Percentiles rank a stretch among this genome's conserved stretches.
Conservation (phyloP, 768 basidiomycete species). For the Termitomyces sp. region DNA sequence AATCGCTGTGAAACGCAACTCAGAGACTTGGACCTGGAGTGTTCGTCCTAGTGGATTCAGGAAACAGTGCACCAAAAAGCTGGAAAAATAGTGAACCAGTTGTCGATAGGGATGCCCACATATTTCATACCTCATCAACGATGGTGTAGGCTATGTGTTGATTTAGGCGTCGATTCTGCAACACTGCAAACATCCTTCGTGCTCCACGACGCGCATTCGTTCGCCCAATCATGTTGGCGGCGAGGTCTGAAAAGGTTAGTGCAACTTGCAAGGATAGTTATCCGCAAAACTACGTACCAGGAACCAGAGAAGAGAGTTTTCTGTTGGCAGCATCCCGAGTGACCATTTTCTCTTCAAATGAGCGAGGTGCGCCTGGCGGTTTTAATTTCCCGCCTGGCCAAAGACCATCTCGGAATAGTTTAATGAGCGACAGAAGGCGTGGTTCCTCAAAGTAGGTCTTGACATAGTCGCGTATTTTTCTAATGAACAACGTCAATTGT, state of each 20-base stretch:
- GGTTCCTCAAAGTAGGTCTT: constrained; percentile 62
- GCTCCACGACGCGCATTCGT: constrained; percentile 93
- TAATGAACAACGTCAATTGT: constrained; percentile 23
- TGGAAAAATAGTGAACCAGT: constrained; percentile 3
- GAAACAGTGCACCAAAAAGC: constrained; percentile 29
- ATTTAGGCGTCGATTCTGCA: constrained; percentile 93
- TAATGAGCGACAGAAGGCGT: constrained; percentile 65
- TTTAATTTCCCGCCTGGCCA: constrained; percentile 87
- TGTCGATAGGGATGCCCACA: background rate
- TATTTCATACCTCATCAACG: constrained; percentile 73
- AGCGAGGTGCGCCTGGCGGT: constrained; percentile 58
- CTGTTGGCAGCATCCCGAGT: constrained; percentile 87
- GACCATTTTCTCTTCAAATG: constrained; percentile 71
- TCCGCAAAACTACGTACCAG: constrained; percentile 48
- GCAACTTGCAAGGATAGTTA: background rate
- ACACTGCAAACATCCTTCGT: constrained; percentile 84
- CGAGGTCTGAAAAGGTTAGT: constrained; percentile 58
- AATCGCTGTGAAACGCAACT: background rate
- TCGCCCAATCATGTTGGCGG: constrained; percentile 97
- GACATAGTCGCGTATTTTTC: constrained; percentile 83
- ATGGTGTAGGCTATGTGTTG: constrained; percentile 89
- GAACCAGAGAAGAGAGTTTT: constrained; percentile 87
- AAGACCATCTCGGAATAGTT: constrained; percentile 64
- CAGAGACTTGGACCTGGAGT: background rate
- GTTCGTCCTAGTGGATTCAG: constrained; percentile 17